Percentiles rank a stretch among this genome's conserved stretches.
These are phyloP conservation scores for Mentha longifolia DNA, from an alignment of 257 asterid genomes.

Conservation along the genomic window DNA sequence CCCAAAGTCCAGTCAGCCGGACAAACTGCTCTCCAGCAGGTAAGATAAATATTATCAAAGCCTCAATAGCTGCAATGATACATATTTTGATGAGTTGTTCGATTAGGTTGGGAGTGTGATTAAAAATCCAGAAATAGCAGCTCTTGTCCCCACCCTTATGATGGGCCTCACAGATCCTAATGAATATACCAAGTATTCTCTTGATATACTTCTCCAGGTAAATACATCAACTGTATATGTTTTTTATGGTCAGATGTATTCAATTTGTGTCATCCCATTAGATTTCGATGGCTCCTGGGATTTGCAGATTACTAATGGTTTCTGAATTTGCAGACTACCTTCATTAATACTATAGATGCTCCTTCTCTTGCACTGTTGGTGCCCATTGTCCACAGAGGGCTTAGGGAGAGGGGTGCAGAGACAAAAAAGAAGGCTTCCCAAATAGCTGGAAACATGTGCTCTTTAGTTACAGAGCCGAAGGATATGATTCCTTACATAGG, in stretches of 20 bases:
- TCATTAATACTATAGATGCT: conserved; percentile 91
- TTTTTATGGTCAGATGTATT: conserved; percentile 22
- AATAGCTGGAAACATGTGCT: conserved; percentile 98
- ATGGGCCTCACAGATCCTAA: conserved; percentile 94
- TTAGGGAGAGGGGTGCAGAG: conserved; percentile 98
- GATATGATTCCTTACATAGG: conserved; percentile 98
- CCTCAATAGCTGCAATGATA: conserved; percentile 24
- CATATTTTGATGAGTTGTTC: conserved; percentile 29
- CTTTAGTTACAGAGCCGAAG: conserved; percentile 96
- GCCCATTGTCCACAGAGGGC: conserved; percentile 96
- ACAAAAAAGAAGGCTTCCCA: conserved; percentile 98
- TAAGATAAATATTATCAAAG: conserved; percentile 34
- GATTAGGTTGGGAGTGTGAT: conserved; percentile 94
- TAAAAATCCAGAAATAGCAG: conserved; percentile 96
- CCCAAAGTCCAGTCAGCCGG: conserved; percentile 99
- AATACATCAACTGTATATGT: conserved; percentile 29
- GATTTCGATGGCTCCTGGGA: conserved; percentile 30
- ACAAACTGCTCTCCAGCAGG: conserved; percentile 99
- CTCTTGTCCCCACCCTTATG: conserved; percentile 95
- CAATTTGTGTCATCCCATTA: conserved; percentile 7
- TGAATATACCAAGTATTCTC: conserved; percentile 87
- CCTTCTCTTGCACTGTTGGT: conserved; percentile 98
- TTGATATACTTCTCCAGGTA: conserved; percentile 98
- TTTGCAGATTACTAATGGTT: conserved; percentile 66
- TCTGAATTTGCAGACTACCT: conserved; percentile 82